phyloP scores from a whole-genome alignment of 306 rosid genomes.

The Fagus crenata region DNA sequence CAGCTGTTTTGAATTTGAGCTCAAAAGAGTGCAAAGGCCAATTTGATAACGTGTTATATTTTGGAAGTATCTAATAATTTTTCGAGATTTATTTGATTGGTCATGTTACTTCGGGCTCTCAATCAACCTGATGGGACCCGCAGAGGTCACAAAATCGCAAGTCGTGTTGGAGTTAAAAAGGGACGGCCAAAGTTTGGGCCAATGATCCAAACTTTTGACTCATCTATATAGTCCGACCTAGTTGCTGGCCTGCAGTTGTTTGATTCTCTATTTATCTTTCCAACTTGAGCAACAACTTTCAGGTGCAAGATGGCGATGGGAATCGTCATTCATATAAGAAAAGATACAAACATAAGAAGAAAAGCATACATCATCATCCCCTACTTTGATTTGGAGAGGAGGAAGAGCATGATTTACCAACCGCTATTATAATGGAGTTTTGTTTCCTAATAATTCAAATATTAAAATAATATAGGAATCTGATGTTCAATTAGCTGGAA shows the following conservation, averaged over 20 bases:
- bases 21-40: no score
- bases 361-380: neutral
- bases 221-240: neutral
- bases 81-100: no score
- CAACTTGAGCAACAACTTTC: neutral
- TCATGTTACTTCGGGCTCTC: no score
- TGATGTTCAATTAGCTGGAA: no score
- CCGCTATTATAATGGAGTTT: neutral
- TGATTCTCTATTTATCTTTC: neutral
- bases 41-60: no score
- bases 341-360: neutral
- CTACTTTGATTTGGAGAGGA: neutral
- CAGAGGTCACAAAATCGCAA: no score
- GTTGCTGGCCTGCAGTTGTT: neutral
- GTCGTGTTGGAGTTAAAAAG: no score
- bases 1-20: slow-evolving; percentile 1
- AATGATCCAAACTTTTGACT: no score
- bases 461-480: no score
- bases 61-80: no score
- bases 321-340: neutral
- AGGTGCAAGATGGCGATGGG: neutral
- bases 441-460: neutral
- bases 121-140: no score
- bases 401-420: neutral
- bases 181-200: no score